Conservation (phyloP, 306 rosid genomes). For the Oxytropis ochrocephala region DNA sequence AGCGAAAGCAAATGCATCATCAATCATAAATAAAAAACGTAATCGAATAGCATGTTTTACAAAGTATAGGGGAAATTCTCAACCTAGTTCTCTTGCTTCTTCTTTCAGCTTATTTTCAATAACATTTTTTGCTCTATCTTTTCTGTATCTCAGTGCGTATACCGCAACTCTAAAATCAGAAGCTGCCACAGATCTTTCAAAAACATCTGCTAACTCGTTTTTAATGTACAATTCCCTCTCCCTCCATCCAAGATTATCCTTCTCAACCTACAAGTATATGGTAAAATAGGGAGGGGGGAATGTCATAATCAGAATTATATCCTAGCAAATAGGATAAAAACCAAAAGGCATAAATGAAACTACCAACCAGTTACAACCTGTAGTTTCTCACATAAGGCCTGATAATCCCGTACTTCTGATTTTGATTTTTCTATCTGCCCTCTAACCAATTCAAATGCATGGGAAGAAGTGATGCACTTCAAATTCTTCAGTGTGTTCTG, state of each 20-base stretch:
- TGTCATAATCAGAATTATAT: slow-evolving; percentile 26
- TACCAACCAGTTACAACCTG: slow-evolving; percentile 97
- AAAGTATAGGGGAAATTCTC: neutral
- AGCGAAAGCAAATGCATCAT: slow-evolving; percentile 28
- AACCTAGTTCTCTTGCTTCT: slow-evolving; percentile 81
- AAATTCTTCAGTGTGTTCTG: slow-evolving; percentile 80
- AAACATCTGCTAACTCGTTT: slow-evolving; percentile 66
- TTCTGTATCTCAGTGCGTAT: slow-evolving; percentile 58
- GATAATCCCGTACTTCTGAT: slow-evolving; percentile 58
- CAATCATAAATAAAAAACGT: neutral
- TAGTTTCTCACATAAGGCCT: slow-evolving; percentile 69
- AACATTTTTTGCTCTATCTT: slow-evolving; percentile 45
- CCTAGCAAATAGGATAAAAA: slow-evolving; percentile 13
- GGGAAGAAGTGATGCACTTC: slow-evolving; percentile 64
- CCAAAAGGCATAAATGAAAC: slow-evolving; percentile 49
- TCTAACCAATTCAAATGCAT: slow-evolving; percentile 56
- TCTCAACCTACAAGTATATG: slow-evolving; percentile 65
- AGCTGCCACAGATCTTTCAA: slow-evolving; percentile 58
- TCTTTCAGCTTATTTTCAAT: slow-evolving; percentile 66
- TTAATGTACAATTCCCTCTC: slow-evolving; percentile 80
- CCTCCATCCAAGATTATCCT: slow-evolving; percentile 80
- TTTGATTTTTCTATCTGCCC: slow-evolving; percentile 76
- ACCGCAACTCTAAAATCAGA: slow-evolving; percentile 58
- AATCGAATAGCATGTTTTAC: neutral
- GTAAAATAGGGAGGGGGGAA: neutral